Conservation (phyloP, 2,329 filamentous ascomycete species). For the Capronia americana region DNA sequence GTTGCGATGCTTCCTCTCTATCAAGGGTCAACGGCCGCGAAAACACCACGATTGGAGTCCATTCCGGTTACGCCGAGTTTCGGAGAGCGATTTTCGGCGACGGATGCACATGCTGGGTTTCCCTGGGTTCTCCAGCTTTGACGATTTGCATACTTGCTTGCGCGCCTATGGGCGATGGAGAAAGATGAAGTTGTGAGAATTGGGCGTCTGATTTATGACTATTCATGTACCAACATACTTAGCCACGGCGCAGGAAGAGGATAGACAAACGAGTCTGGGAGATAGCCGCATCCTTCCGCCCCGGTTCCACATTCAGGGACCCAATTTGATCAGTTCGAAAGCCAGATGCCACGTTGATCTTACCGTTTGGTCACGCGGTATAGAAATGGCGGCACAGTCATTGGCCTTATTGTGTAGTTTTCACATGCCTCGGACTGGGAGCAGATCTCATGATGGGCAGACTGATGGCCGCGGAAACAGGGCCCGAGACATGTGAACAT, state of each 20-base stretch:
- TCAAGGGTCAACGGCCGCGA: background rate
- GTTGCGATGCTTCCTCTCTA: background rate
- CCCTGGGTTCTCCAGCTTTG: background rate
- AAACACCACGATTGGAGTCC: background rate
- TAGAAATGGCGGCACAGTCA: background rate
- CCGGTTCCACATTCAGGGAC: background rate
- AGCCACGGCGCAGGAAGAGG: background rate
- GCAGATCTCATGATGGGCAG: background rate
- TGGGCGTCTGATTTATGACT: background rate
- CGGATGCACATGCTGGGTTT: background rate
- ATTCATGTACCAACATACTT: background rate
- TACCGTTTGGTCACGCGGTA: background rate
- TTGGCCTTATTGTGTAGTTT: background rate
- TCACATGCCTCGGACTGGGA: slow-evolving; percentile 14
- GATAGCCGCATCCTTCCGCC: background rate
- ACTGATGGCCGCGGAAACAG: background rate
- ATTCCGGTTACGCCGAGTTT: background rate
- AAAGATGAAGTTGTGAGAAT: background rate
- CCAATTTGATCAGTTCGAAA: background rate
- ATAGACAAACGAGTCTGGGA: background rate
- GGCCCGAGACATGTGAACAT: slow-evolving; percentile 3
- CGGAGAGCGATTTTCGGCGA: background rate
- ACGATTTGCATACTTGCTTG: background rate
- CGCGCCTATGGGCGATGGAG: background rate
- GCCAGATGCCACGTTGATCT: background rate